Conservation (phyloP, 768 basidiomycete species). For the Tephrocybe sp. region DNA sequence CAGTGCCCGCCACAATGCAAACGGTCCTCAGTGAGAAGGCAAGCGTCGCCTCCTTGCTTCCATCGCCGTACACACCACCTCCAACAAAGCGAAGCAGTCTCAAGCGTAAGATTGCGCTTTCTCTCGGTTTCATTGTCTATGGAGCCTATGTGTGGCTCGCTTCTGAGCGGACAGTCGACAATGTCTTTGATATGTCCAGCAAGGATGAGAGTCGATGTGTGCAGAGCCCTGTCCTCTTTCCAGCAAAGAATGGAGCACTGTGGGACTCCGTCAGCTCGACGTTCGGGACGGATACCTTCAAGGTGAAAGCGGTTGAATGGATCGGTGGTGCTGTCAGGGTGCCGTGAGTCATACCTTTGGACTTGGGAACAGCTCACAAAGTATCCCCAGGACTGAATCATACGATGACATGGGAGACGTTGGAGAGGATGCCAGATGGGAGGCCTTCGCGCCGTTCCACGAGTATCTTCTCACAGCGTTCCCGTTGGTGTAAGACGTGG, state of each 20-base stretch:
- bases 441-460: conserved; percentile 52
- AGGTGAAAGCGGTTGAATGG: conserved; percentile 41
- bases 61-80: neutral
- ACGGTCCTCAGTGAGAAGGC: conserved; percentile 3
- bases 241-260: conserved; percentile 36
- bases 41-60: conserved; percentile 1
- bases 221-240: conserved; percentile 38
- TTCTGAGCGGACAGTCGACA: neutral
- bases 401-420: conserved; percentile 50
- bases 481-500: conserved; percentile 58
- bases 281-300: conserved; percentile 37
- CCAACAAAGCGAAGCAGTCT: neutral
- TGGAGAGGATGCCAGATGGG: conserved; percentile 54
- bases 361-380: no score
- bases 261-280: conserved; percentile 33
- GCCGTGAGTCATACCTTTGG: conserved; percentile 29
- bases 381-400: conserved; percentile 50
- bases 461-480: conserved; percentile 50
- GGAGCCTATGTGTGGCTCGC: conserved; percentile 8
- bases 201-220: conserved; percentile 23
- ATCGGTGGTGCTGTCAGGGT: conserved; percentile 48
- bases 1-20: conserved; percentile 12
- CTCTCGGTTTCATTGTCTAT: conserved; percentile 4
- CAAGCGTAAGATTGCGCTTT: neutral
- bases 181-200: neutral